These are phyloP conservation scores for Xenosphaeropsis pyriputrescens DNA, from an alignment of 2,329 filamentous ascomycete genomes.

Conservation along the genomic window DNA sequence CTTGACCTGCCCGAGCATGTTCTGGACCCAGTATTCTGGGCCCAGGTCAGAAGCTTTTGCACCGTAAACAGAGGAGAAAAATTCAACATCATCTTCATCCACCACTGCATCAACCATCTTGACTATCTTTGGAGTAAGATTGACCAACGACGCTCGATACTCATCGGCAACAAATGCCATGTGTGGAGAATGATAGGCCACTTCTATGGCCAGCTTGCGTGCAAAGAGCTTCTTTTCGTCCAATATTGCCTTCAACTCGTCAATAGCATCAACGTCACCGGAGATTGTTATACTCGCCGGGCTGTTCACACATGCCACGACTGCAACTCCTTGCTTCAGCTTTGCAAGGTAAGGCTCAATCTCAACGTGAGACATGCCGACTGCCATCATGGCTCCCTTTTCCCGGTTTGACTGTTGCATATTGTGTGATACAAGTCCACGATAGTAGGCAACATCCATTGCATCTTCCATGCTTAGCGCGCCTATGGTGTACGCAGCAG, in stretches of 20 bases:
- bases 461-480: slow-evolving; percentile 9
- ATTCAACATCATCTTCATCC: too few species aligned
- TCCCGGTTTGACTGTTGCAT: neutral
- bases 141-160: too few species aligned
- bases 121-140: too few species aligned
- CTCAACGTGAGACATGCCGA: slow-evolving; percentile 18
- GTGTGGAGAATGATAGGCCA: slow-evolving; percentile 13
- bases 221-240: slow-evolving; percentile 1
- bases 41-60: slow-evolving; percentile 1
- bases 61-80: slow-evolving; percentile 21
- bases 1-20: slow-evolving; percentile 27
- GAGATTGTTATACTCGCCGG: slow-evolving; percentile 8
- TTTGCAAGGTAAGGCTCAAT: slow-evolving; percentile 1
- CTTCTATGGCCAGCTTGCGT: slow-evolving; percentile 2
- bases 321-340: neutral
- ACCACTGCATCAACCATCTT: too few species aligned
- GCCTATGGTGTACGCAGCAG: slow-evolving; percentile 9
- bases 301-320: slow-evolving; percentile 15
- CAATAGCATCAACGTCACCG: slow-evolving; percentile 3
- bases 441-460: slow-evolving; percentile 29
- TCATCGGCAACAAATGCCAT: slow-evolving; percentile 9
- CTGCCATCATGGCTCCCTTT: slow-evolving; percentile 36
- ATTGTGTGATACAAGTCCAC: slow-evolving; percentile 6
- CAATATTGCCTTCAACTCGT: slow-evolving; percentile 5
- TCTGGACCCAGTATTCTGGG: slow-evolving; percentile 27